Conservation (phyloP, 768 basidiomycete species). For the Russula vinacea region DNA sequence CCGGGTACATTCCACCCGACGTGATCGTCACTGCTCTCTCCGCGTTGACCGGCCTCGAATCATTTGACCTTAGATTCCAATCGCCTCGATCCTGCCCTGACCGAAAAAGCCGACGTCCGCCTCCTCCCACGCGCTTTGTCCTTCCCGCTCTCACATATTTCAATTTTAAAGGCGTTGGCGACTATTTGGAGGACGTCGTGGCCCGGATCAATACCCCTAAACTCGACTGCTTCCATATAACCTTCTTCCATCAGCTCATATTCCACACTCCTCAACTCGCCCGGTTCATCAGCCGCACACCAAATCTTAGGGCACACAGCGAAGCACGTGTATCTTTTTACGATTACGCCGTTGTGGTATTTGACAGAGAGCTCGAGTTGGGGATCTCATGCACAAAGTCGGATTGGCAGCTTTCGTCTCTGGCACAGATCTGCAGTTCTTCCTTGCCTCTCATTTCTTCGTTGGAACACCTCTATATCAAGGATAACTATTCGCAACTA, state of each 20-base stretch:
- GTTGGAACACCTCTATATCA: not conserved
- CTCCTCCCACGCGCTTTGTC: not conserved
- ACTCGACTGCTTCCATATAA: not conserved
- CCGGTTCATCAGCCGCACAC: not conserved
- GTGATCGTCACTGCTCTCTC: not conserved
- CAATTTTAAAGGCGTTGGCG: not conserved
- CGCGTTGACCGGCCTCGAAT: not conserved
- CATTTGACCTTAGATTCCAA: not conserved
- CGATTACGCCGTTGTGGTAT: not conserved
- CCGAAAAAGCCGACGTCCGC: not conserved
- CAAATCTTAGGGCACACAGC: not conserved
- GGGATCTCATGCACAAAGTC: not conserved
- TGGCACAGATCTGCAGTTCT: not conserved
- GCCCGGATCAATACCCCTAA: not conserved
- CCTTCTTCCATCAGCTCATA: no score
- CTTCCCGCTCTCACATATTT: not conserved
- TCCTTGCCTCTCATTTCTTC: not conserved
- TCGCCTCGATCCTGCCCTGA: not conserved
- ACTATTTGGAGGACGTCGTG: not conserved
- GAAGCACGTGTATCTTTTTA: not conserved
- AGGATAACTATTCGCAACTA: not conserved
- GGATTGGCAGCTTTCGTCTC: no score
- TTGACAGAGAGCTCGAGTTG: not conserved
- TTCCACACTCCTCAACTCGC: no score
- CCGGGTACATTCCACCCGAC: not conserved